Percentiles rank a stretch among this genome's conserved stretches.
Conservation (phyloP, 495 filamentous ascomycete genomes). For the Podospora fimiseda region DNA sequence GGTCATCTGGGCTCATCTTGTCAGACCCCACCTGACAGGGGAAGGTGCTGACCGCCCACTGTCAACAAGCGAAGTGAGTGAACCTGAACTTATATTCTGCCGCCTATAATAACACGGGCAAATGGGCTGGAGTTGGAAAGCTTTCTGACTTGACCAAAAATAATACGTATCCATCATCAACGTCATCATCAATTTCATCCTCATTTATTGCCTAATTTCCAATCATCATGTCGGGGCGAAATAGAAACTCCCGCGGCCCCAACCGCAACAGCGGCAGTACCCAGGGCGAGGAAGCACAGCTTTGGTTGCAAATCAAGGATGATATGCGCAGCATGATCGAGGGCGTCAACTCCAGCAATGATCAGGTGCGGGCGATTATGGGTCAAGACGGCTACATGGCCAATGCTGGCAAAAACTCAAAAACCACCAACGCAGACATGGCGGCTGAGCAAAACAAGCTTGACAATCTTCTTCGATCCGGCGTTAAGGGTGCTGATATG, state of each 20-base stretch:
- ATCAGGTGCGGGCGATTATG: conserved; percentile 31
- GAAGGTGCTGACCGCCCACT: too few relatives aligned
- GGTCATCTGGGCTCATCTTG: too few relatives aligned
- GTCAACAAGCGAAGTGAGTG: too few relatives aligned
- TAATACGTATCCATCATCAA: too few relatives aligned
- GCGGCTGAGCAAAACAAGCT: conserved; percentile 34
- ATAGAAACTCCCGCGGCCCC: conserved; percentile 39
- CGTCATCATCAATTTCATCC: neutral
- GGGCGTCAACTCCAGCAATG: conserved; percentile 36
- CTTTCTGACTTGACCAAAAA: too few relatives aligned
- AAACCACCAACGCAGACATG: conserved; percentile 11
- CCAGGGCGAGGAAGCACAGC: conserved; percentile 41
- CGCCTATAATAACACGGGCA: too few relatives aligned
- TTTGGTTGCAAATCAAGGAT: conserved; percentile 43
- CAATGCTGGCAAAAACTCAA: conserved; percentile 30
- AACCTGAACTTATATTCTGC: too few relatives aligned
- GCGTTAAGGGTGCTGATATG: conserved; percentile 36
- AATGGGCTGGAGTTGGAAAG: too few relatives aligned
- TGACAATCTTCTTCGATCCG: conserved; percentile 34
- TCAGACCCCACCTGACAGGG: too few relatives aligned
- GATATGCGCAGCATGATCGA: conserved; percentile 34
- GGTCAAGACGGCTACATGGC: conserved; percentile 40
- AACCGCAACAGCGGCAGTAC: conserved; percentile 43
- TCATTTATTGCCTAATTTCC: neutral
- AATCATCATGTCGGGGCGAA: conserved; percentile 37